These are phyloP conservation scores for Corchorus capsularis DNA, from an alignment of 345 rosid species.

Conservation along the genomic window DNA sequence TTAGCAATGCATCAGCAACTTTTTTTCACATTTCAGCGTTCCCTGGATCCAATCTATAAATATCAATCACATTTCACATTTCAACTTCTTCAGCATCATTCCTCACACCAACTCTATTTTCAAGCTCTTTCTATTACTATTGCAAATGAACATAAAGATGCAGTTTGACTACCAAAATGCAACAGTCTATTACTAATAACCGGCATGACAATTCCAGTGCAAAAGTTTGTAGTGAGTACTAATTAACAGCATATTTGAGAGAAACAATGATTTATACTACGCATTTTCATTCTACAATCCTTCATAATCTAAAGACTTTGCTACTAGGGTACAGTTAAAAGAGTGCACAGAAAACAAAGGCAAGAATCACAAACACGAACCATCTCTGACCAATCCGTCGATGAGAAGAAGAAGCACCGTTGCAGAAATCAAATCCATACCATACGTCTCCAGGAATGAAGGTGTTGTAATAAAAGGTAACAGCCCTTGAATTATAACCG, in stretches of 20 bases:
- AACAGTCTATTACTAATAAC: not conserved
- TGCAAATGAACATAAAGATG: not conserved
- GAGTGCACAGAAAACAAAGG: constrained; percentile 35
- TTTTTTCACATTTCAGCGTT: too few relatives aligned
- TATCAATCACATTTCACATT: too few relatives aligned
- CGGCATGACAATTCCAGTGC: not conserved
- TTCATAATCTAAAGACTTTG: not conserved
- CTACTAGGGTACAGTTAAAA: constrained; percentile 4
- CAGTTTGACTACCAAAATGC: not conserved
- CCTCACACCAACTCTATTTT: not conserved
- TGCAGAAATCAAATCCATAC: constrained; percentile 79
- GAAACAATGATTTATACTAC: not conserved
- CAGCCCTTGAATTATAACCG: constrained; percentile 42
- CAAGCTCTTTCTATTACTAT: not conserved
- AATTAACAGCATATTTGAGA: not conserved
- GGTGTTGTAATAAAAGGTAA: constrained; percentile 55
- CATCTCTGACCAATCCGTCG: not conserved
- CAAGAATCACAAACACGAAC: constrained; percentile 26
- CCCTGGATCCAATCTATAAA: too few relatives aligned
- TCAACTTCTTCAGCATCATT: too few relatives aligned
- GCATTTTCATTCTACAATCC: not conserved
- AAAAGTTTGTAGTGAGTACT: not conserved
- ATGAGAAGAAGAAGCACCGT: constrained; percentile 43
- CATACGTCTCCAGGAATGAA: constrained; percentile 62
- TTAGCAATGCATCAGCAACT: too few relatives aligned